phyloP scores from a whole-genome alignment of 108 stramenopile species.

The Cyclotella choctawhatcheeana region DNA sequence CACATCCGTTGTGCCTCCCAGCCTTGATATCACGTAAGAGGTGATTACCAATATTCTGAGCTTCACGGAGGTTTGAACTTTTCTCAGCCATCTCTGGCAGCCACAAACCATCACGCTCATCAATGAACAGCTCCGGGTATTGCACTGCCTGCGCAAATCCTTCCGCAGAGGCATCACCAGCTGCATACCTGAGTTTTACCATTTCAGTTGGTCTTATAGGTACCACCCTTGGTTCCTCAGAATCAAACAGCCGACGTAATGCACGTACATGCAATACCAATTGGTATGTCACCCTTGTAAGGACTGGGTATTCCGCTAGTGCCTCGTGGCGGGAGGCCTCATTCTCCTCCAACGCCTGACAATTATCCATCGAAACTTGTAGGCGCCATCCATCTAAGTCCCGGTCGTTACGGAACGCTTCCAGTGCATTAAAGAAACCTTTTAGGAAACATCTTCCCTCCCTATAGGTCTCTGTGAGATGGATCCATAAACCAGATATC shows the following conservation, averaged over 20 bases:
- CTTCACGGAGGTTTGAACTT: conserved; percentile 16
- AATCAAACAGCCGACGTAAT: not conserved
- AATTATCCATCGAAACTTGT: not conserved
- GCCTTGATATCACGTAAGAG: not conserved
- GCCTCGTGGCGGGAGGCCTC: not conserved
- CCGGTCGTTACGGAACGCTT: conserved; percentile 6
- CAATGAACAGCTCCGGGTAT: conserved; percentile 8
- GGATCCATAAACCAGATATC: conserved; percentile 13
- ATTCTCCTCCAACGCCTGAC: not conserved
- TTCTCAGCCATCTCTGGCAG: not conserved
- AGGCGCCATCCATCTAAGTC: conserved; percentile 21
- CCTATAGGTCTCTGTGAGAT: conserved; percentile 16
- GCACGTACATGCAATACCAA: not conserved
- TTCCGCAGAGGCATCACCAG: conserved; percentile 15
- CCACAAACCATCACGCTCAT: conserved; percentile 17
- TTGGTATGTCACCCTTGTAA: not conserved
- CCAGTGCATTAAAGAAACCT: conserved; percentile 22
- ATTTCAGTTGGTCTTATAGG: conserved; percentile 10
- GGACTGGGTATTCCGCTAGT: not conserved
- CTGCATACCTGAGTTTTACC: not conserved
- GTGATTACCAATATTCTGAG: conserved; percentile 11
- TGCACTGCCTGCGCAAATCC: conserved; percentile 3
- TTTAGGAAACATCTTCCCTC: conserved; percentile 16
- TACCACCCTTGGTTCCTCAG: not conserved
- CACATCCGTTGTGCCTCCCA: conserved; percentile 12